These are phyloP conservation scores for Gentiana dahurica DNA, from an alignment of 257 asterid genomes.

Conservation along the genomic window DNA sequence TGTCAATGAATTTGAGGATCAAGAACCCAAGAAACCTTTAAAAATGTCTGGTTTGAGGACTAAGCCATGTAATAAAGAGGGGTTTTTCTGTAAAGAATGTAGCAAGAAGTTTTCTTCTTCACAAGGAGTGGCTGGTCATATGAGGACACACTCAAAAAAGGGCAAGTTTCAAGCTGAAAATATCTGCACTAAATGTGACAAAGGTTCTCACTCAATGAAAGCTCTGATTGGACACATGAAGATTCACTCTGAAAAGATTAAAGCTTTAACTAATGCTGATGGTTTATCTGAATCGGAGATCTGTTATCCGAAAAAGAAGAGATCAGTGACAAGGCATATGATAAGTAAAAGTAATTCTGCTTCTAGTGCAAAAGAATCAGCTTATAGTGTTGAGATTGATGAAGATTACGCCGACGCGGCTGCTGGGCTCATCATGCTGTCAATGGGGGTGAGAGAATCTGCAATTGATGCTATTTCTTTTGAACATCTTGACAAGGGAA, in stretches of 20 bases:
- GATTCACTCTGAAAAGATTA: slow-evolving; percentile 53
- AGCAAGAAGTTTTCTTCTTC: slow-evolving; percentile 44
- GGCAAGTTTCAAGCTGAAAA: slow-evolving; percentile 8
- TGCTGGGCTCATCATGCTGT: slow-evolving; percentile 55
- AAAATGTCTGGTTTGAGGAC: slow-evolving; percentile 33
- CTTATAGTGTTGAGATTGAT: slow-evolving; percentile 23
- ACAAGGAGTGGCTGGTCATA: slow-evolving; percentile 74
- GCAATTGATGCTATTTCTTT: slow-evolving; percentile 16
- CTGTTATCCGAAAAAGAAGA: slow-evolving; percentile 42
- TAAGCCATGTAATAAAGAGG: slow-evolving; percentile 3
- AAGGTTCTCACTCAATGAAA: slow-evolving; percentile 47
- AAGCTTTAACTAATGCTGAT: slow-evolving; percentile 18
- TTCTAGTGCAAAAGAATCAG: slow-evolving; percentile 22
- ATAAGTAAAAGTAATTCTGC: slow-evolving; percentile 16
- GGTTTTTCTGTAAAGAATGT: slow-evolving; percentile 48
- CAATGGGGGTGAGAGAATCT: slow-evolving; percentile 33
- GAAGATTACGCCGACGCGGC: slow-evolving; percentile 44
- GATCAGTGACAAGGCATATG: slow-evolving; percentile 55
- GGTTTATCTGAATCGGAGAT: slow-evolving; percentile 32
- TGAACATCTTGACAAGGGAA: neutral
- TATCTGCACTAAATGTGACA: slow-evolving; percentile 54
- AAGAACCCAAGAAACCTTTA: slow-evolving; percentile 67
- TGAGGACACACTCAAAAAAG: slow-evolving; percentile 50
- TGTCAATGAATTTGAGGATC: slow-evolving; percentile 24
- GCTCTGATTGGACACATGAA: slow-evolving; percentile 94